A percentile compares a stretch with the other conserved stretches of the same genome.
These are phyloP conservation scores for Sungouiozyma intestinalis DNA, from an alignment of 805 yeast genomes.

Conservation along the genomic window DNA sequence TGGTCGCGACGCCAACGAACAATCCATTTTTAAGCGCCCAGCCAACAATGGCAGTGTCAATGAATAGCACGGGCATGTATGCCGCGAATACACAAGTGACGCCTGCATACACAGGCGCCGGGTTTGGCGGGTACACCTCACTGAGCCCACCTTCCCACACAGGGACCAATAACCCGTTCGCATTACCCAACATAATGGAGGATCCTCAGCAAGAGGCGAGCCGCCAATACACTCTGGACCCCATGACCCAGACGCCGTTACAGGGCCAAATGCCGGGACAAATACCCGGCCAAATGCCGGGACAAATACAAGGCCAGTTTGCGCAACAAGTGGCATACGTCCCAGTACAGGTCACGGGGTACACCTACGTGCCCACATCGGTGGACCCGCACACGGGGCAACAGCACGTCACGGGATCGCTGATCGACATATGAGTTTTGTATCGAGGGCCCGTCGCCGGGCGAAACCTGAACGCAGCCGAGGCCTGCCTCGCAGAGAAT, in stretches of 20 bases:
- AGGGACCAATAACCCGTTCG: conserved; percentile 31
- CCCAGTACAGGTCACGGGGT: conserved; percentile 8
- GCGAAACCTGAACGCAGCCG: too few species aligned
- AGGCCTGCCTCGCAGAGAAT: not conserved
- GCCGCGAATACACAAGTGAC: conserved; percentile 21
- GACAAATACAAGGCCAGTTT: conserved; percentile 6
- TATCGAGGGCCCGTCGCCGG: too few species aligned
- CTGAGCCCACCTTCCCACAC: conserved; percentile 11
- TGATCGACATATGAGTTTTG: conserved; percentile 26
- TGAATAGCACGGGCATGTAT: conserved; percentile 18
- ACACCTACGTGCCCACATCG: not conserved
- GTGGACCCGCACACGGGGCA: conserved; percentile 5
- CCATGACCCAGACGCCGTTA: conserved; percentile 1
- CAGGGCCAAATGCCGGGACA: conserved; percentile 7
- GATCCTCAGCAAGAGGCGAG: conserved; percentile 3
- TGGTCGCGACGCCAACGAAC: conserved; percentile 10
- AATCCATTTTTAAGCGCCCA: conserved; percentile 16
- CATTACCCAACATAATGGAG: conserved; percentile 18
- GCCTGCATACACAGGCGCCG: conserved; percentile 42
- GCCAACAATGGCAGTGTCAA: conserved; percentile 11
- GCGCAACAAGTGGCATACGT: conserved; percentile 6
- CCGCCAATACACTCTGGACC: conserved; percentile 1
- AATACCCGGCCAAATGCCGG: conserved; percentile 5
- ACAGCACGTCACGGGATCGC: conserved; percentile 7
- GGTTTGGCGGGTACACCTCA: conserved; percentile 43